Percentiles rank a stretch among this genome's conserved stretches.
phyloP scores from a whole-genome alignment of 2,329 filamentous ascomycete genomes.

The Exophiala spinifera region DNA sequence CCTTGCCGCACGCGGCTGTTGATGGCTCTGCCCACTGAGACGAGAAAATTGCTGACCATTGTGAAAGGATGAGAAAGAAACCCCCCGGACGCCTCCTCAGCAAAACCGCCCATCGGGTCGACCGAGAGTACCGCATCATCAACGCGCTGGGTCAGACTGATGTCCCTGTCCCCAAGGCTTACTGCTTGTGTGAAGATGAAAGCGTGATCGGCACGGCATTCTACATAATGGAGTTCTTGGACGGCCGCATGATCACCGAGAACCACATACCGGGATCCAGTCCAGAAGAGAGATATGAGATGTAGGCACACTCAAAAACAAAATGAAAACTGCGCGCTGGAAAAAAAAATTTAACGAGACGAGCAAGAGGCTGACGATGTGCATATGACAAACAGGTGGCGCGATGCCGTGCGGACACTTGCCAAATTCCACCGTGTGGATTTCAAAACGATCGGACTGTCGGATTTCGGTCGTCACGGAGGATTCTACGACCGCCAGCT shows the following conservation, averaged over 20 bases:
- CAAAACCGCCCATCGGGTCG: conserved; percentile 91
- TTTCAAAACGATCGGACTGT: conserved; percentile 64
- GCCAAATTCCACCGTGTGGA: conserved; percentile 79
- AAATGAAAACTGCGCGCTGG: no score
- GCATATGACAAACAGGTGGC: conserved; percentile 64
- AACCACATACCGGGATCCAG: conserved; percentile 72
- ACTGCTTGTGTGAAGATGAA: conserved; percentile 81
- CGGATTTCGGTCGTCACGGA: conserved; percentile 65
- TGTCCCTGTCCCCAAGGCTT: conserved; percentile 80
- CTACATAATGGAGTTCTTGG: conserved; percentile 95
- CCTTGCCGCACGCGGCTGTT: no score
- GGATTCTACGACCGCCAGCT: conserved; percentile 88
- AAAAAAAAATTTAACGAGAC: no score
- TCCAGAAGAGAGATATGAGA: conserved; percentile 65
- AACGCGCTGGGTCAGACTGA: conserved; percentile 74
- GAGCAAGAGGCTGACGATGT: not conserved
- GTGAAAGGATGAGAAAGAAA: conserved; percentile 74
- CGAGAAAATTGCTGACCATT: conserved; percentile 61
- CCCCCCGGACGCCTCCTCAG: conserved; percentile 91
- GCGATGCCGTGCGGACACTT: conserved; percentile 75
- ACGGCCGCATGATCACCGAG: conserved; percentile 91
- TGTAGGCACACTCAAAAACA: conserved; percentile 51
- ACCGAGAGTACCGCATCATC: conserved; percentile 90
- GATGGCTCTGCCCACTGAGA: no score
- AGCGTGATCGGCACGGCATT: conserved; percentile 82